These are phyloP conservation scores for Candida caryicola DNA, from an alignment of 805 yeast genomes.

Conservation along the genomic window DNA sequence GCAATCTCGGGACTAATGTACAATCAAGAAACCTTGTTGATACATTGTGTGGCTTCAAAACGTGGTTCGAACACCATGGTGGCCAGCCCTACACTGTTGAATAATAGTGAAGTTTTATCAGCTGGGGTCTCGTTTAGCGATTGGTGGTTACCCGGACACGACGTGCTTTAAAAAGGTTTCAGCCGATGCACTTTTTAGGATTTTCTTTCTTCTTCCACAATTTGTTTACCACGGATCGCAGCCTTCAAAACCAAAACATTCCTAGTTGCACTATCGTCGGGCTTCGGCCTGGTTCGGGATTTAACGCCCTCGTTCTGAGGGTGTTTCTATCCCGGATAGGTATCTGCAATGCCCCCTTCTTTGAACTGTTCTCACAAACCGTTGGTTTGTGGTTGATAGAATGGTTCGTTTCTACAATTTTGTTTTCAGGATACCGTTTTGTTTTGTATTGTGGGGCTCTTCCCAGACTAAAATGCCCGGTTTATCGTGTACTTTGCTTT, in stretches of 20 bases:
- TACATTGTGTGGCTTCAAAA: no score
- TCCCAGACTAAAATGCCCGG: constrained; percentile 44
- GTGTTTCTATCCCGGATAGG: constrained; percentile 12
- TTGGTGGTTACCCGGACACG: no score
- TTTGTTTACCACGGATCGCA: constrained; percentile 34
- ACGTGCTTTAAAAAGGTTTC: no score
- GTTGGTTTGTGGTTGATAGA: constrained; percentile 20
- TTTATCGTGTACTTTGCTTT: constrained; percentile 44
- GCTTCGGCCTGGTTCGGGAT: constrained; percentile 15
- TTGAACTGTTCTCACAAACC: constrained; percentile 4
- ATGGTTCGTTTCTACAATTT: constrained; percentile 17
- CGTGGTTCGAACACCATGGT: no score
- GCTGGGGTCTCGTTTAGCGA: no score
- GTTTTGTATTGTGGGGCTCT: constrained; percentile 21
- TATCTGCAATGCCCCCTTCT: constrained; percentile 17
- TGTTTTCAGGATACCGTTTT: constrained; percentile 32
- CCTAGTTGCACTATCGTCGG: constrained; percentile 25
- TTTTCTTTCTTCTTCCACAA: constrained; percentile 8
- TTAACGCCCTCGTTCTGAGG: constrained; percentile 24
- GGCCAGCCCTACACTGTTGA: no score
- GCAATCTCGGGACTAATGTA: background rate
- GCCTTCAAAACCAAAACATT: constrained; percentile 29
- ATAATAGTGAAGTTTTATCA: no score
- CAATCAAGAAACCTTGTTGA: no score
- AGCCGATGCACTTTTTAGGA: constrained; percentile 1